A percentile compares a stretch with the other conserved stretches of the same genome.
Evolutionary conservation across 2,329 filamentous ascomycete genomes (phyloP).

Genomic region (Fusarium tuaranense): DNA sequence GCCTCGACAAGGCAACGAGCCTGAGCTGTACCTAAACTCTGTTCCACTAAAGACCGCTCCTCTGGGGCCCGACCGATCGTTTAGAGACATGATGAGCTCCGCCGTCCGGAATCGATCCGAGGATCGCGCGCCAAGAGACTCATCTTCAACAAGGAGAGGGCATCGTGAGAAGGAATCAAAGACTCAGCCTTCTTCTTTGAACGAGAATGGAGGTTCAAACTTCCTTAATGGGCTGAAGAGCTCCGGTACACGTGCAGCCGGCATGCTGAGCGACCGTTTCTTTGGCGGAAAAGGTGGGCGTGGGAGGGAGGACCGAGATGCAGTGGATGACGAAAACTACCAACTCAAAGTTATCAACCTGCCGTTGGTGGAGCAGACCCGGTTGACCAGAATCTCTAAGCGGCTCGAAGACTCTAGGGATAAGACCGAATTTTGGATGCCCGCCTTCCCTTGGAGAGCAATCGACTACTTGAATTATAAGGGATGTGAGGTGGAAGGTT

Average conservation of each 20-base stretch:
- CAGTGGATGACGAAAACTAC: conserved; percentile 85
- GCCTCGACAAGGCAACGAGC: conserved; percentile 41
- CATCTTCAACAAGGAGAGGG: conserved; percentile 55
- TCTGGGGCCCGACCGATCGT: conserved; percentile 72
- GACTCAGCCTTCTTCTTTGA: conserved; percentile 65
- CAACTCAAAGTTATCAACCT: conserved; percentile 86
- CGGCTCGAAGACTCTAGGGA: conserved; percentile 87
- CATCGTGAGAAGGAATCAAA: conserved; percentile 62
- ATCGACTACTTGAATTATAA: conserved; percentile 98
- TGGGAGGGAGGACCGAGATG: conserved; percentile 76
- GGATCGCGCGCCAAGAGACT: conserved; percentile 69
- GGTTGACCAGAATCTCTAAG: conserved; percentile 92
- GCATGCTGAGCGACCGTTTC: conserved; percentile 84
- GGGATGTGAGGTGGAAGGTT: conserved; percentile 90
- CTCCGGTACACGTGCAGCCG: conserved; percentile 60
- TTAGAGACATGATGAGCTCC: conserved; percentile 75
- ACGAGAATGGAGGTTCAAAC: conserved; percentile 65
- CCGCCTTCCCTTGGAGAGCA: conserved; percentile 91
- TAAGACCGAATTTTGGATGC: conserved; percentile 99
- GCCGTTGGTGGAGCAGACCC: conserved; percentile 87
- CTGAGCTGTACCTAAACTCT: conserved; percentile 45
- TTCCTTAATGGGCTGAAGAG: conserved; percentile 44
- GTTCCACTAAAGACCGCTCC: conserved; percentile 70
- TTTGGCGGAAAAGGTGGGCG: conserved; percentile 84
- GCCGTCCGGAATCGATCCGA: conserved; percentile 77